phyloP scores from a whole-genome alignment of 768 basidiomycete species.

The Phlegmacium glaucopus region DNA sequence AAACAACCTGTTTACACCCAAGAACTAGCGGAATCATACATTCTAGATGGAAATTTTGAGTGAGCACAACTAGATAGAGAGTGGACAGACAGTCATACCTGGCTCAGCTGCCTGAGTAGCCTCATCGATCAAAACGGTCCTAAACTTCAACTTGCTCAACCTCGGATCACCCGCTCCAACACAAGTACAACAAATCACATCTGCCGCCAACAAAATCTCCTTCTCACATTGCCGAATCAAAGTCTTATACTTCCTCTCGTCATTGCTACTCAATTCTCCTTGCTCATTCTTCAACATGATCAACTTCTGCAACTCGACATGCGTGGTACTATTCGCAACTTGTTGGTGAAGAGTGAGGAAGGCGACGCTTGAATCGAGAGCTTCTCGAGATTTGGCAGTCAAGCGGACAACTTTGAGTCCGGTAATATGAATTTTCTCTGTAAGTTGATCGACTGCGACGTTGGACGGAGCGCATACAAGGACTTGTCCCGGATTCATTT shows the following conservation, averaged over 20 bases:
- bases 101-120: constrained; percentile 98
- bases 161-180: constrained; percentile 97
- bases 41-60: constrained; percentile 46
- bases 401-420: constrained; percentile 97
- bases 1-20: constrained; percentile 97
- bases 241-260: constrained; percentile 97
- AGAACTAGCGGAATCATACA: constrained; percentile 99
- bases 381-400: constrained; percentile 97
- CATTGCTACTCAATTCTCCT: constrained; percentile 93
- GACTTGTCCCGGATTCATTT: constrained; percentile 99
- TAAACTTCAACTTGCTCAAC: constrained; percentile 95
- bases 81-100: constrained; percentile 45
- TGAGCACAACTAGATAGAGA: constrained; percentile 11
- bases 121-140: constrained; percentile 97
- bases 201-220: constrained; percentile 92
- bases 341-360: constrained; percentile 97
- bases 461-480: constrained; percentile 99
- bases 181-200: constrained; percentile 98
- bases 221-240: constrained; percentile 94
- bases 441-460: constrained; percentile 98
- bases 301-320: constrained; percentile 96
- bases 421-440: constrained; percentile 99
- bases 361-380: constrained; percentile 90
- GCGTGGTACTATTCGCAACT: constrained; percentile 94
- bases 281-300: constrained; percentile 98